These are phyloP conservation scores for Anacardium occidentale DNA, from an alignment of 345 rosid species.

Conservation along the genomic window DNA sequence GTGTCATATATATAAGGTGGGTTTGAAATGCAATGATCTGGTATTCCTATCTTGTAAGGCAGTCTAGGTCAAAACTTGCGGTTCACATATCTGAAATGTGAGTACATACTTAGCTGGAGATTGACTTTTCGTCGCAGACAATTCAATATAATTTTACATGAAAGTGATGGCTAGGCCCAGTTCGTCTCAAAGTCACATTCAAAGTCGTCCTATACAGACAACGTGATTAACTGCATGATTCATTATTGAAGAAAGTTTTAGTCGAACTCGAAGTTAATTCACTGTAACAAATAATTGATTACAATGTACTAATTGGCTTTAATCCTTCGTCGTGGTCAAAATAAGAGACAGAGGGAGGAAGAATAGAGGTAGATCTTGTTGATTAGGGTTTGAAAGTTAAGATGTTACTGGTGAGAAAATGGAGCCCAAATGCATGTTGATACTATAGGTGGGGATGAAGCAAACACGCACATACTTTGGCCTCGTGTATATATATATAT, in stretches of 20 bases:
- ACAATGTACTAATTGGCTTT: too few relatives aligned
- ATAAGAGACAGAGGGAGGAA: background rate
- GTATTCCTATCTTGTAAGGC: background rate
- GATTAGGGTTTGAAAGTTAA: background rate
- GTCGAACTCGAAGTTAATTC: too few relatives aligned
- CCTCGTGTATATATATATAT: background rate
- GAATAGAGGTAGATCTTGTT: background rate
- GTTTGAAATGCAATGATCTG: too few relatives aligned
- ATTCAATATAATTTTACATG: background rate
- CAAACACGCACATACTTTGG: background rate
- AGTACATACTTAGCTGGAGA: background rate
- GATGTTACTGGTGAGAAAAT: background rate
- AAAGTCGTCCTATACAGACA: too few relatives aligned
- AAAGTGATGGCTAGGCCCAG: background rate
- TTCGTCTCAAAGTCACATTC: background rate
- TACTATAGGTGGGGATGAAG: slow-evolving; percentile 17
- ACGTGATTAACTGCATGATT: too few relatives aligned
- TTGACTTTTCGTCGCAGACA: background rate
- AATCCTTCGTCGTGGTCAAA: too few relatives aligned
- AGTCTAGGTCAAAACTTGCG: background rate
- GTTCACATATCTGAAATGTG: background rate
- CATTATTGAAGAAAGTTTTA: too few relatives aligned
- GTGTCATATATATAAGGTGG: too few relatives aligned
- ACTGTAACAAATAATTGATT: too few relatives aligned
- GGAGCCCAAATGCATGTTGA: slow-evolving; percentile 37